Base-by-base conservation (phyloP, 345 rosid genomes). In the Salix koriyanagi region DNA sequence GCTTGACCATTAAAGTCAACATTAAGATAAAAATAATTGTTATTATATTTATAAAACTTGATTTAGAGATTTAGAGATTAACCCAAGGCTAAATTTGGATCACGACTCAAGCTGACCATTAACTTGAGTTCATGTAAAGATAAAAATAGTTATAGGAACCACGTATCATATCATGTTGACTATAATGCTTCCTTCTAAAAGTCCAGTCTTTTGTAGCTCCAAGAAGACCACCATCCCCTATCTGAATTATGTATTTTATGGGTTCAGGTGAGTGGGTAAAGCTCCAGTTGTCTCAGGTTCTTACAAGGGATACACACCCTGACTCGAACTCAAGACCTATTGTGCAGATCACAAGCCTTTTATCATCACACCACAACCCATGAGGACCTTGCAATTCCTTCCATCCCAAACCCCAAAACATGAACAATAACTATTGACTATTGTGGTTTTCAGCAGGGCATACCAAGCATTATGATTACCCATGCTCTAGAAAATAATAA, bases 181-280 rank as follows among this genome's bases (percentile, higher is more conserved):
- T 64, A 48, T 77, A 69, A 62, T 73, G 80, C 75, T 73, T 81
- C 75, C 84, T 81, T 61, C 65, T 72, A 23, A 62, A 73, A 68
- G 71, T 81, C 84, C 81, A 77, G 54, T 77, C 84, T 74, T 74
- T 78, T 26, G 77, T 54, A 50, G 64, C 36, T 13, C 75, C 77
- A 26, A 34, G 75, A 62, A 69, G 65, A 56, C 69, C 68, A 41
- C 72, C 66, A 70, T 60, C 74, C 48, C 78, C 84, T 36, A 81
- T 78, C 54, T 81, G 81, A 69, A 81, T 74, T 58, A 81, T 76
- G 52, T 73, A 81, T 4, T 32, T 32, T 32, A 32, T 32, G 34
- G 4, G 5, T 34, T 34, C 36, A 34, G 36, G 36, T 34, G 36
- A 34, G 6, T 0, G 6, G 0, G 34, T 32, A 32, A 32, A 32